phyloP scores from a whole-genome alignment of 2,329 filamentous ascomycete genomes.

The Aspergillus clavatus region DNA sequence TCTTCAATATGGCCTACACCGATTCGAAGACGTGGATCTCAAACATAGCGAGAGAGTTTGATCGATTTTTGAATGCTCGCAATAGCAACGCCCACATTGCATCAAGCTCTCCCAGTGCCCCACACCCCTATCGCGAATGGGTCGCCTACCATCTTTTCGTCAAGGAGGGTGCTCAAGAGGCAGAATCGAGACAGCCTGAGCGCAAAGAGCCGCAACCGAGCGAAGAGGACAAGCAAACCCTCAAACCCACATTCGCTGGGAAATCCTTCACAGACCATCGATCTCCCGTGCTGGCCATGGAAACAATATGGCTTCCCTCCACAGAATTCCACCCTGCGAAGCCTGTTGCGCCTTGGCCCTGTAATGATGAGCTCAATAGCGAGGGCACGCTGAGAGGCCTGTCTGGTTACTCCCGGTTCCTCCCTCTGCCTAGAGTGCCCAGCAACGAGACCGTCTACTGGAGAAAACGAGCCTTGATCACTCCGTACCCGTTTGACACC shows the following conservation, averaged over 20 bases:
- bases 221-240: background rate
- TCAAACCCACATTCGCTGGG: slow-evolving; percentile 16
- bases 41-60: slow-evolving; percentile 20
- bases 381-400: slow-evolving; percentile 28
- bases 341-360: slow-evolving; percentile 26
- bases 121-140: slow-evolving; percentile 21
- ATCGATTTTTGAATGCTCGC: slow-evolving; percentile 21
- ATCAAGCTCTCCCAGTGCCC: slow-evolving; percentile 24
- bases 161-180: slow-evolving; percentile 12
- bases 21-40: slow-evolving; percentile 29
- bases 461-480: slow-evolving; percentile 24
- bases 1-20: slow-evolving; percentile 2
- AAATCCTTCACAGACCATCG: slow-evolving; percentile 19
- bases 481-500: slow-evolving; percentile 19
- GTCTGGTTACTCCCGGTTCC: slow-evolving; percentile 28
- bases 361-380: slow-evolving; percentile 27
- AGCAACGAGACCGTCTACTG: slow-evolving; percentile 30
- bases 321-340: slow-evolving; percentile 7
- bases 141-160: slow-evolving; percentile 15
- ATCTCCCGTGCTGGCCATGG: slow-evolving; percentile 21
- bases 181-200: slow-evolving; percentile 7
- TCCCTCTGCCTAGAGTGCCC: slow-evolving; percentile 27
- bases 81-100: slow-evolving; percentile 19
- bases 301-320: slow-evolving; percentile 26
- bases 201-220: slow-evolving; percentile 5